A percentile compares a stretch with the other conserved stretches of the same genome.
These are phyloP conservation scores for Mycena sp. DNA, from an alignment of 1,284 basidiomycete genomes.

Conservation along the genomic window DNA sequence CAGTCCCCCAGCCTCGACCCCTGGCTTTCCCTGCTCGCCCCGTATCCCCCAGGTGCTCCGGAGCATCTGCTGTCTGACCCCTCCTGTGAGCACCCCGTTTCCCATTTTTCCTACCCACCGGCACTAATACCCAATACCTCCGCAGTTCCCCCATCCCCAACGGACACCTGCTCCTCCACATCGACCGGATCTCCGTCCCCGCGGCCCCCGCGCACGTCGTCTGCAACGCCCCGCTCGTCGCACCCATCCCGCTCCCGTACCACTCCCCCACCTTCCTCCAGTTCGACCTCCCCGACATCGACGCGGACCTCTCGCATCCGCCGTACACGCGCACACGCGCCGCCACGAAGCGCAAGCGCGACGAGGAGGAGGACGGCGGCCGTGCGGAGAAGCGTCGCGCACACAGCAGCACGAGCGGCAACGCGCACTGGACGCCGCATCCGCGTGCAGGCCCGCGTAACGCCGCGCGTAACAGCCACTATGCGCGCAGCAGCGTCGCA, in stretches of 20 bases:
- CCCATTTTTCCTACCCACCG: slow-evolving; percentile 11
- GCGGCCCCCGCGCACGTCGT: slow-evolving; percentile 51
- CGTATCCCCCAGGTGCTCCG: slow-evolving; percentile 10
- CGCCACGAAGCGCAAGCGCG: slow-evolving; percentile 64
- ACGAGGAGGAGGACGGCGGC: slow-evolving; percentile 38
- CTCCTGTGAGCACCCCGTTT: neutral
- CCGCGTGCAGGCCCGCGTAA: slow-evolving; percentile 4
- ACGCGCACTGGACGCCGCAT: slow-evolving; percentile 28
- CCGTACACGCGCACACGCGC: slow-evolving; percentile 58
- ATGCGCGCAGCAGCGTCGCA: slow-evolving; percentile 20
- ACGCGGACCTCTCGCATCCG: slow-evolving; percentile 74
- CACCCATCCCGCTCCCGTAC: slow-evolving; percentile 72
- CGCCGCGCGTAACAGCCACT: slow-evolving; percentile 8
- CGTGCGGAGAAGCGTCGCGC: slow-evolving; percentile 4
- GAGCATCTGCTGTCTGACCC: slow-evolving; percentile 13
- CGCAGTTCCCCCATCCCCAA: slow-evolving; percentile 51
- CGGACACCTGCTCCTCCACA: slow-evolving; percentile 47
- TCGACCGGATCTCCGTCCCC: slow-evolving; percentile 34
- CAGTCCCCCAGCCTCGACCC: slow-evolving; percentile 16
- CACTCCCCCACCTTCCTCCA: slow-evolving; percentile 74
- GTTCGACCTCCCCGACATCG: slow-evolving; percentile 70
- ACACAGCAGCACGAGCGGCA: no score
- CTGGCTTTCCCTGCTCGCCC: slow-evolving; percentile 23
- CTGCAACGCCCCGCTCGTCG: slow-evolving; percentile 71
- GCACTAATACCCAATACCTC: no score